Evolutionary conservation across 306 rosid genomes (phyloP).

Genomic region (Trichosanthes cucumerina): DNA sequence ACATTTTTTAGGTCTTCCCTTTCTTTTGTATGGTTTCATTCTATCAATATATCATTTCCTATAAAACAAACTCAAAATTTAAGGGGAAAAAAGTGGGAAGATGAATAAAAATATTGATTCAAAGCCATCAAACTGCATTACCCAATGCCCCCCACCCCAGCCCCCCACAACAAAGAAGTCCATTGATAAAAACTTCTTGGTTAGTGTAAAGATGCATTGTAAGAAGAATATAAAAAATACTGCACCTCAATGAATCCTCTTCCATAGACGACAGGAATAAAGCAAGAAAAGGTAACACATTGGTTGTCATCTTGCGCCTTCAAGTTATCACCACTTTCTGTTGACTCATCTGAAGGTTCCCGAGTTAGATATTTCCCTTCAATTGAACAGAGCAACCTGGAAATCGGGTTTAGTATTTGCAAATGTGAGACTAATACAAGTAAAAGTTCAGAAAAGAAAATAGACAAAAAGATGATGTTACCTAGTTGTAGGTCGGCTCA

Average conservation of each 20-base stretch:
- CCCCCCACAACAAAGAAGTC: neutral
- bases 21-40: neutral
- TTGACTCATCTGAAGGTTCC: constrained; percentile 42
- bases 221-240: neutral
- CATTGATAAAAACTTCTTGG: neutral
- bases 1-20: neutral
- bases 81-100: neutral
- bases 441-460: neutral
- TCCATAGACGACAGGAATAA: constrained; percentile 49
- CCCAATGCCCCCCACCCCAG: neutral
- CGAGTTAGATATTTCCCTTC: constrained; percentile 75
- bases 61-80: neutral
- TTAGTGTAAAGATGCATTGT: neutral
- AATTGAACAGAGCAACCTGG: constrained; percentile 79
- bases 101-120: neutral
- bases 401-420: constrained; percentile 4
- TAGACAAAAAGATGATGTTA: constrained; percentile 14
- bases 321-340: constrained; percentile 29
- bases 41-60: neutral
- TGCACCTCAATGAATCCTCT: constrained; percentile 84
- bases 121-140: neutral
- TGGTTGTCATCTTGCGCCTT: constrained; percentile 44
- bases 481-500: constrained; percentile 50
- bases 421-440: neutral
- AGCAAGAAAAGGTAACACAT: constrained; percentile 53